phyloP scores from a whole-genome alignment of 2,329 filamentous ascomycete genomes.

The Zasmidium angulare region DNA sequence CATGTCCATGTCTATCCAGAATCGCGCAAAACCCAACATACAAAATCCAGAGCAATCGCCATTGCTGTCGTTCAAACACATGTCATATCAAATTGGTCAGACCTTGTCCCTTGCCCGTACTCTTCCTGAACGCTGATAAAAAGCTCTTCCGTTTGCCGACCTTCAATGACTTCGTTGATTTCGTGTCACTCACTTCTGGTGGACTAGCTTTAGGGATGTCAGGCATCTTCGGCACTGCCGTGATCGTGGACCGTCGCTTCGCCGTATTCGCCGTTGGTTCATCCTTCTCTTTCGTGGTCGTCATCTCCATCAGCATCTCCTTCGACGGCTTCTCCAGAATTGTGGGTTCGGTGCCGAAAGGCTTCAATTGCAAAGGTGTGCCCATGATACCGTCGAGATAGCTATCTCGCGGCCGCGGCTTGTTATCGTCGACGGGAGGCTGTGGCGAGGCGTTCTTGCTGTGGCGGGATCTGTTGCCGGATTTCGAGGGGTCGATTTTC shows the following conservation, averaged over 20 bases:
- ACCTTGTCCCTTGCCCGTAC: constrained; percentile 7
- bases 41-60: too few species aligned
- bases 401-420: constrained; percentile 5
- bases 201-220: constrained; percentile 10
- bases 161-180: constrained; percentile 30
- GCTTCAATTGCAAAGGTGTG: neutral
- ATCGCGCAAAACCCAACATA: neutral
- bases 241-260: constrained; percentile 30
- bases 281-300: constrained; percentile 7
- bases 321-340: constrained; percentile 11
- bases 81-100: too few species aligned
- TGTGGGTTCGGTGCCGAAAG: neutral
- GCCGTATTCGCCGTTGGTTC: constrained; percentile 30
- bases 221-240: constrained; percentile 29
- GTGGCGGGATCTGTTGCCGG: constrained; percentile 1
- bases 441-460: neutral
- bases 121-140: constrained; percentile 42
- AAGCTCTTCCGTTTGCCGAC: constrained; percentile 50
- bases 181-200: constrained; percentile 8
- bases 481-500: constrained; percentile 16
- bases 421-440: constrained; percentile 1
- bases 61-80: too few species aligned
- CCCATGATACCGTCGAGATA: constrained; percentile 4
- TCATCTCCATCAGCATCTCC: constrained; percentile 6
- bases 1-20: too few species aligned